Percentiles rank a stretch among this genome's conserved stretches.
Conservation (phyloP, 75 land plant genomes). For the Pinus tabuliformis region DNA sequence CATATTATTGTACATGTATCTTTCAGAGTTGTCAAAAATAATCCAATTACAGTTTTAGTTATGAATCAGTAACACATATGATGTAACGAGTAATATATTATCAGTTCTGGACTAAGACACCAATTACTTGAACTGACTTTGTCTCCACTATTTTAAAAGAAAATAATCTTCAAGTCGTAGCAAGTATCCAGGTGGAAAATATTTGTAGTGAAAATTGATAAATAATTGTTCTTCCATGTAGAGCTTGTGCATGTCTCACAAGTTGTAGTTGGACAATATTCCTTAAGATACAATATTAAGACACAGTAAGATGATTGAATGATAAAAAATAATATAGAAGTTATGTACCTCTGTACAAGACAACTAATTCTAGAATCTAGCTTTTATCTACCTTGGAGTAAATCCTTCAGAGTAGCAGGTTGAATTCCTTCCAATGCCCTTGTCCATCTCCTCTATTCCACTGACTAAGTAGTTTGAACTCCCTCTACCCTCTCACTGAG, state of each 20-base stretch:
- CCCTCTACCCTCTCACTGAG: background rate
- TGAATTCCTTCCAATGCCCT: conserved; percentile 19
- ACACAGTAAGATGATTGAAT: too few species aligned
- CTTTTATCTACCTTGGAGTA: conserved; percentile 19
- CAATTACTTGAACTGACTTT: background rate
- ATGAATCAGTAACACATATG: background rate
- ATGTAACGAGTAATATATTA: too few species aligned
- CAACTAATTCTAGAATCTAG: conserved; percentile 17
- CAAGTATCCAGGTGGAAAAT: too few species aligned
- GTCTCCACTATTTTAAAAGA: too few species aligned
- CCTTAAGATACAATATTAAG: too few species aligned
- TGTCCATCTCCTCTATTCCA: conserved; percentile 23
- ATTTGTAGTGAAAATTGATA: too few species aligned
- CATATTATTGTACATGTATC: background rate
- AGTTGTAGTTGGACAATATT: too few species aligned
- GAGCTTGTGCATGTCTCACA: too few species aligned
- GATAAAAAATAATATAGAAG: background rate
- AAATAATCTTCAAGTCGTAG: too few species aligned
- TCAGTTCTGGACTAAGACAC: background rate
- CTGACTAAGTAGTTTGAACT: conserved; percentile 1
- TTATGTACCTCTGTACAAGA: conserved; percentile 15
- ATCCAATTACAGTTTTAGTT: background rate
- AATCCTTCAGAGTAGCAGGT: conserved; percentile 16
- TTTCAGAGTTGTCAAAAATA: background rate
- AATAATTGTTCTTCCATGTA: too few species aligned